Evolutionary conservation across 495 filamentous ascomycete species (phyloP).

Genomic region (Parachaetomium inaequale): DNA sequence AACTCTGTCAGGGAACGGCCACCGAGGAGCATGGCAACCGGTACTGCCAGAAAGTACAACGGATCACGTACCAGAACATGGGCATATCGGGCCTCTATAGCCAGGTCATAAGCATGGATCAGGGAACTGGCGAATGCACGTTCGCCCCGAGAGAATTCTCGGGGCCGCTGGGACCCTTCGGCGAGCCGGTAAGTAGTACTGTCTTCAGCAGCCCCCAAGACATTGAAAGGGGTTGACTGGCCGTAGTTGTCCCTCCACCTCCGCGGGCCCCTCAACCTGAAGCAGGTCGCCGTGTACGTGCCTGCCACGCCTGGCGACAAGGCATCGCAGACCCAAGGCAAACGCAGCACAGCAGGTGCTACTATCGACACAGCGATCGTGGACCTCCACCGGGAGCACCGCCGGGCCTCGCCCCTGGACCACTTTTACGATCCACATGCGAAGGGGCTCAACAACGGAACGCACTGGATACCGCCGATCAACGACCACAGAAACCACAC

Average conservation of each 20-base stretch:
- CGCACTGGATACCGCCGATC: neutral
- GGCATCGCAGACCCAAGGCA: constrained; percentile 12
- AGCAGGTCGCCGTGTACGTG: constrained; percentile 61
- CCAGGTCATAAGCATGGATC: constrained; percentile 56
- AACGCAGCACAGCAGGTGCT: neutral
- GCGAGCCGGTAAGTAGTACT: constrained; percentile 57
- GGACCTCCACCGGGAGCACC: neutral
- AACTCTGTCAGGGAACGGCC: constrained; percentile 18
- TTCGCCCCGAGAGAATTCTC: constrained; percentile 46
- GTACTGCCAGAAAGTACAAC: constrained; percentile 57
- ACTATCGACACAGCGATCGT: constrained; percentile 17
- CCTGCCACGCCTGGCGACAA: constrained; percentile 34
- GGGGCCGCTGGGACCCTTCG: constrained; percentile 59
- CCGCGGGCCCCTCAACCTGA: constrained; percentile 61
- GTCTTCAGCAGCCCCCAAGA: neutral
- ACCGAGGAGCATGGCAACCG: constrained; percentile 37
- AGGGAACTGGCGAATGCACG: constrained; percentile 50
- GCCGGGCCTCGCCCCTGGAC: neutral
- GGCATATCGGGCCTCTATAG: constrained; percentile 56
- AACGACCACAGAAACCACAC: neutral
- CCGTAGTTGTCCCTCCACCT: constrained; percentile 63
- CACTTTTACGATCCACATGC: neutral
- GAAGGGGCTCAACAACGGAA: neutral
- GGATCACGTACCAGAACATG: constrained; percentile 58
- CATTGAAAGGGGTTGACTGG: neutral